Percentiles rank a stretch among this genome's conserved stretches.
Conservation (phyloP, 768 basidiomycete genomes). For the Leccinum broughii region DNA sequence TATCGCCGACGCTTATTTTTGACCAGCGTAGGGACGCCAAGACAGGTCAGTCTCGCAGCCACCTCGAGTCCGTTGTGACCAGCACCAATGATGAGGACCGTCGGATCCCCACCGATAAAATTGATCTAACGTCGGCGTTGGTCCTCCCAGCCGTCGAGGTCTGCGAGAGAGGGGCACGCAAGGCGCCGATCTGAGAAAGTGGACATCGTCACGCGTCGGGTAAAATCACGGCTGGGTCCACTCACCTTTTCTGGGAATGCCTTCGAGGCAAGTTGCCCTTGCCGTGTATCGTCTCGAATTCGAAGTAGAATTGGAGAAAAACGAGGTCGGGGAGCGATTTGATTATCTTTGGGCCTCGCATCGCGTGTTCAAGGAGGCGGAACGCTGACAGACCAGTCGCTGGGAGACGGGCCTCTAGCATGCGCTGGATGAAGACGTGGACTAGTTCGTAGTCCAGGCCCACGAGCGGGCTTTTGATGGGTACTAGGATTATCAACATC, state of each 20-base stretch:
- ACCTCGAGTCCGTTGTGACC: constrained; percentile 66
- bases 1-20: constrained; percentile 52
- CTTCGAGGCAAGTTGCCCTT: constrained; percentile 32
- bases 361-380: constrained; percentile 19
- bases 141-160: constrained; percentile 53
- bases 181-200: constrained; percentile 32
- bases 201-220: not conserved
- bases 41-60: constrained; percentile 59
- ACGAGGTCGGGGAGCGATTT: constrained; percentile 50
- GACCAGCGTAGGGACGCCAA: constrained; percentile 56
- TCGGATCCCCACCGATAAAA: constrained; percentile 49
- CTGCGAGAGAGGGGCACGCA: constrained; percentile 40
- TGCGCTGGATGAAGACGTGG: constrained; percentile 32
- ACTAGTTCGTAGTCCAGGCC: no score
- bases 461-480: not conserved
- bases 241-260: constrained; percentile 46
- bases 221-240: not conserved
- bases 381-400: constrained; percentile 18
- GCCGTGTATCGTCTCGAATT: constrained; percentile 51
- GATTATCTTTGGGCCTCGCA: constrained; percentile 33
- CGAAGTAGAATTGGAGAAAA: constrained; percentile 59
- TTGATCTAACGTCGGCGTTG: constrained; percentile 40
- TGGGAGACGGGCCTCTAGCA: constrained; percentile 40
- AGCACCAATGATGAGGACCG: constrained; percentile 62
- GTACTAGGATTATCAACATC: no score